phyloP scores from a whole-genome alignment of 768 basidiomycete species.

The Leucocoprinus birnbaumii region DNA sequence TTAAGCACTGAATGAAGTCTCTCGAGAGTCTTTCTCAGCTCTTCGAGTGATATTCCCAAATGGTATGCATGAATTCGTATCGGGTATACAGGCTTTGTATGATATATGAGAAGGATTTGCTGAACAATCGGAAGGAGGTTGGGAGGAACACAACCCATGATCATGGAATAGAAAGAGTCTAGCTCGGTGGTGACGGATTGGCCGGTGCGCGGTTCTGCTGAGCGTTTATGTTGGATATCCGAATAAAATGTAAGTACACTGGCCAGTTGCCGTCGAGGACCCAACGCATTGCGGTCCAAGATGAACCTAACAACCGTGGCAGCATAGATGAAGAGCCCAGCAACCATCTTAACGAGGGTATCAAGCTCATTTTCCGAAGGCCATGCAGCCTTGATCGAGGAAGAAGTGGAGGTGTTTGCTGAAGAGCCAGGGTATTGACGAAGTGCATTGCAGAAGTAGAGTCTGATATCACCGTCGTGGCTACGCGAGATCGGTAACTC shows the following conservation, averaged over 20 bases:
- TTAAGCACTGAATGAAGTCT: too few species aligned
- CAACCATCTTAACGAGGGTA: background rate
- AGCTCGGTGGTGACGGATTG: background rate
- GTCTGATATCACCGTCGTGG: conserved; percentile 1
- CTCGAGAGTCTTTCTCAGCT: background rate
- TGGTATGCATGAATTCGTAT: too few species aligned
- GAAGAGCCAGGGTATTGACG: too few species aligned
- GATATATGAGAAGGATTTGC: background rate
- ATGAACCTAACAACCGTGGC: conserved; percentile 10
- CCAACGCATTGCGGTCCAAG: background rate
- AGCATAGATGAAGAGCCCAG: conserved; percentile 7
- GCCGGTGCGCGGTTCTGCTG: background rate
- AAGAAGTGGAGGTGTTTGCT: background rate
- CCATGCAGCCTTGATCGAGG: conserved; percentile 4
- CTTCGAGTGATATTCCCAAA: background rate
- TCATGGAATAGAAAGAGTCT: background rate
- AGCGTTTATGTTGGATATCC: background rate
- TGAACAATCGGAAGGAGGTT: background rate
- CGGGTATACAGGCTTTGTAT: background rate
- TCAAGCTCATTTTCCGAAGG: conserved; percentile 5
- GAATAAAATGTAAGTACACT: background rate
- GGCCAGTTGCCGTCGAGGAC: background rate
- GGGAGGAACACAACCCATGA: background rate
- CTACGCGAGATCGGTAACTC: conserved; percentile 7
- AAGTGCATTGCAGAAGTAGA: conserved; percentile 1